Percentiles rank a stretch among this genome's conserved stretches.
These are phyloP conservation scores for Penicillium concentricum DNA, from an alignment of 2,329 filamentous ascomycete genomes.

Conservation along the genomic window DNA sequence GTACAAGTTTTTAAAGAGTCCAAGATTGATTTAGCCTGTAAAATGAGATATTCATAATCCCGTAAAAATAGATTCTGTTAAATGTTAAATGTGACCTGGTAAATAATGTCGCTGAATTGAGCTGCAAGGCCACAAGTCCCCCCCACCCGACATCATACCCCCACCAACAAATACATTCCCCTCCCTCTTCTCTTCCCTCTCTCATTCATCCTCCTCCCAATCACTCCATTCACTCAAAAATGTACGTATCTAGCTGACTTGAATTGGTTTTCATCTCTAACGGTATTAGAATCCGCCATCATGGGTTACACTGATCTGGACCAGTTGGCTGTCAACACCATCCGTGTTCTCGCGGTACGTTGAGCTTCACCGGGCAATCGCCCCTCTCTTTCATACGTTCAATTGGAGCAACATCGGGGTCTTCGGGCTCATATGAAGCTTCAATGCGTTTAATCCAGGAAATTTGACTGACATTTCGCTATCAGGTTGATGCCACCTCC, in stretches of 20 bases:
- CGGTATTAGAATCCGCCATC: constrained; percentile 43
- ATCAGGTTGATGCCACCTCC: constrained; percentile 93
- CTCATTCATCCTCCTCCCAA: constrained; percentile 18
- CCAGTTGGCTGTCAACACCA: constrained; percentile 94
- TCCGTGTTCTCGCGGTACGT: constrained; percentile 92
- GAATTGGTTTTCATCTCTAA: constrained; percentile 13
- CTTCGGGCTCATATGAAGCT: not conserved
- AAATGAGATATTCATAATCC: not conserved
- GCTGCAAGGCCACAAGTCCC: constrained; percentile 4
- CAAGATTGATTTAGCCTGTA: not conserved
- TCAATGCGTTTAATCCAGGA: not conserved
- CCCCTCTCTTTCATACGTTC: not conserved
- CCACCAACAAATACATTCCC: constrained; percentile 33
- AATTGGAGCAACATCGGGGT: constrained; percentile 2
- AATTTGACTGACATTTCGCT: constrained; percentile 2
- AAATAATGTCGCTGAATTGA: too few species aligned
- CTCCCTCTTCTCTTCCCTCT: constrained; percentile 21
- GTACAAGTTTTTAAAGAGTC: too few species aligned
- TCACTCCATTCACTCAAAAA: constrained; percentile 11
- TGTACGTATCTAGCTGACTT: constrained; percentile 12
- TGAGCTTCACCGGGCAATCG: constrained; percentile 4
- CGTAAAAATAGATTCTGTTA: too few species aligned
- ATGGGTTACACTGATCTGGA: constrained; percentile 92
- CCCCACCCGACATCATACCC: constrained; percentile 30
- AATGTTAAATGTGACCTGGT: too few species aligned